Conservation (phyloP, 2,329 filamentous ascomycete genomes). For the Venturia effusa region DNA sequence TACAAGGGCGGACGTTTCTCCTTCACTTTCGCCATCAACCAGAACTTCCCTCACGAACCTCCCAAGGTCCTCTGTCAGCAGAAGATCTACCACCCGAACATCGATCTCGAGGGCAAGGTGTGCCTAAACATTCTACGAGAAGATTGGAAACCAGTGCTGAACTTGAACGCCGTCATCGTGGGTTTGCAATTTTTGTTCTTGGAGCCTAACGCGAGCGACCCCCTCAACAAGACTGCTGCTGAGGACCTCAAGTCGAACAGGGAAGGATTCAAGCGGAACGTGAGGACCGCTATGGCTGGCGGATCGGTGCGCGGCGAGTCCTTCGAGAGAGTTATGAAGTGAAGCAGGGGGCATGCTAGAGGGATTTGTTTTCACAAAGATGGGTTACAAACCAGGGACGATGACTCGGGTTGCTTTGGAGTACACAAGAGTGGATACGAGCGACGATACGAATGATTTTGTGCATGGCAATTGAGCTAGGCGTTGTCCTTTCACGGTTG, state of each 20-base stretch:
- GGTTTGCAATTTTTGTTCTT: slow-evolving; percentile 96
- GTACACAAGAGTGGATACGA: not conserved
- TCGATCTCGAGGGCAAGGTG: slow-evolving; percentile 94
- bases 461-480: not conserved
- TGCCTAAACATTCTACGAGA: slow-evolving; percentile 95
- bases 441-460: not conserved
- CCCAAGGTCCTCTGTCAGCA: slow-evolving; percentile 95
- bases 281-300: slow-evolving; percentile 72
- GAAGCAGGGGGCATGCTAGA: not conserved
- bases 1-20: slow-evolving; percentile 83
- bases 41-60: slow-evolving; percentile 93
- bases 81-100: slow-evolving; percentile 99
- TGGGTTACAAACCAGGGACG: not conserved
- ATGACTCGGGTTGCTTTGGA: not conserved
- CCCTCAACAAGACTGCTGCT: slow-evolving; percentile 96
- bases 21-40: slow-evolving; percentile 86
- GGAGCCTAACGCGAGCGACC: slow-evolving; percentile 92
- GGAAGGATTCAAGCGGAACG: slow-evolving; percentile 86
- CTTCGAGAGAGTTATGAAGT: slow-evolving; percentile 73
- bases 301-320: slow-evolving; percentile 59
- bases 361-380: not conserved
- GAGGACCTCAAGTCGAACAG: slow-evolving; percentile 80
- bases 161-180: slow-evolving; percentile 92
- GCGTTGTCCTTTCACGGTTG: not conserved
- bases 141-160: slow-evolving; percentile 98